These are phyloP conservation scores for Nannochloropsis gaditana DNA, from an alignment of 108 stramenopile species.

Conservation along the genomic window DNA sequence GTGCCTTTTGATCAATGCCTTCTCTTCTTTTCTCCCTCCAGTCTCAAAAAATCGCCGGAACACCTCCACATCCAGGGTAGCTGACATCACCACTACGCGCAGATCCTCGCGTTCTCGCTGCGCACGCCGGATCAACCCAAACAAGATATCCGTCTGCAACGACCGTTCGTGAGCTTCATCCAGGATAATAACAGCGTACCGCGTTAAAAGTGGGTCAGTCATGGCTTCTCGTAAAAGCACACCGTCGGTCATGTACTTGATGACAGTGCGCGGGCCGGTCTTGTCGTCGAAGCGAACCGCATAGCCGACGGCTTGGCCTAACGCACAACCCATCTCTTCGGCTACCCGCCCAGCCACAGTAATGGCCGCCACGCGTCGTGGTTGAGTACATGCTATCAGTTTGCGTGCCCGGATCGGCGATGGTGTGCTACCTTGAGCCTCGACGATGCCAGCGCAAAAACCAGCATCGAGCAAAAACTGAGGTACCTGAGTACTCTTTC, in stretches of 20 bases:
- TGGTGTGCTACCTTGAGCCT: neutral
- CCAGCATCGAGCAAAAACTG: conserved; percentile 72
- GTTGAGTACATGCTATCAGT: conserved; percentile 76
- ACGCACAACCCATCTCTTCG: conserved; percentile 56
- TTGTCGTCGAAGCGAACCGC: conserved; percentile 89
- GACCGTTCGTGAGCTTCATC: conserved; percentile 97
- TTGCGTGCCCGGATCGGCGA: neutral
- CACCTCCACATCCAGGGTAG: conserved; percentile 82
- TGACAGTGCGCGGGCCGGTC: conserved; percentile 60
- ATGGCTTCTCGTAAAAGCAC: conserved; percentile 91
- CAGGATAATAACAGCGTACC: conserved; percentile 76
- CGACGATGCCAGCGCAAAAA: neutral
- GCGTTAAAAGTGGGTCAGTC: conserved; percentile 61
- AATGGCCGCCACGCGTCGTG: conserved; percentile 78
- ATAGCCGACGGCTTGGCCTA: conserved; percentile 67
- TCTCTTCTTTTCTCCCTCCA: neutral
- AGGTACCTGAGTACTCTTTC: conserved; percentile 90
- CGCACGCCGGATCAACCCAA: conserved; percentile 70
- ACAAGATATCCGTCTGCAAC: conserved; percentile 89
- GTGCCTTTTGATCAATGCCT: neutral
- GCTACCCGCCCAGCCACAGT: conserved; percentile 72
- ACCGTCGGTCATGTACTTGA: conserved; percentile 91
- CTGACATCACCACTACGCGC: conserved; percentile 91
- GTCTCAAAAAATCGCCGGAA: conserved; percentile 70
- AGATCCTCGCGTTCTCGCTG: conserved; percentile 46